Evolutionary conservation across 2,329 filamentous ascomycete species (phyloP).

Genomic region (Diaporthe ampelina): DNA sequence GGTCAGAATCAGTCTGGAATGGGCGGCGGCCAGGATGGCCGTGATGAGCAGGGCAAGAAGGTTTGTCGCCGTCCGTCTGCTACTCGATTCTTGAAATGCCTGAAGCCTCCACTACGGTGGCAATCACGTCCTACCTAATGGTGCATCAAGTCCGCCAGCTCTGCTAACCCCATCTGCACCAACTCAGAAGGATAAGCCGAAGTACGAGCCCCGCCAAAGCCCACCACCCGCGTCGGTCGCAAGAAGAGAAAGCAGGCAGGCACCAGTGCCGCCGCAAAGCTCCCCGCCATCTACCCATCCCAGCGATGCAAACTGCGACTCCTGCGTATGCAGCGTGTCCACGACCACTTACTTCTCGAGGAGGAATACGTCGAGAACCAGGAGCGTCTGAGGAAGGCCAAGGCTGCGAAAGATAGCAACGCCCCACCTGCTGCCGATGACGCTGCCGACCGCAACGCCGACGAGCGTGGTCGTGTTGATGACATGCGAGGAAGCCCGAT

Average conservation of each 20-base stretch:
- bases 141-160: background rate
- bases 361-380: constrained; percentile 99
- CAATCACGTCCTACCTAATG: constrained; percentile 35
- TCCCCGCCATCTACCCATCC: constrained; percentile 93
- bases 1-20: constrained; percentile 91
- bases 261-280: constrained; percentile 93
- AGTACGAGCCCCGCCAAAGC: constrained; percentile 99
- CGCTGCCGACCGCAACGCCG: constrained; percentile 86
- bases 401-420: constrained; percentile 80
- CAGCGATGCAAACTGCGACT: constrained; percentile 98
- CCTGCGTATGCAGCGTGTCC: constrained; percentile 97
- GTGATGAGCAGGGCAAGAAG: constrained; percentile 95
- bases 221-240: constrained; percentile 95
- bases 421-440: constrained; percentile 79
- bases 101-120: constrained; percentile 1
- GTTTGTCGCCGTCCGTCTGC: constrained; percentile 58
- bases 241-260: constrained; percentile 98
- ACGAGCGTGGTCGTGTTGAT: constrained; percentile 94
- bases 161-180: constrained; percentile 39
- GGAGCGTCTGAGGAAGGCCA: constrained; percentile 93
- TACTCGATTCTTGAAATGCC: constrained; percentile 10
- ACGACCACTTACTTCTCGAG: constrained; percentile 96
- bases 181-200: constrained; percentile 96
- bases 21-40: constrained; percentile 80
- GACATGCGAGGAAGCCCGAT: constrained; percentile 99